Conservation (phyloP, 305 asterid species). For the Andrographis paniculata region DNA sequence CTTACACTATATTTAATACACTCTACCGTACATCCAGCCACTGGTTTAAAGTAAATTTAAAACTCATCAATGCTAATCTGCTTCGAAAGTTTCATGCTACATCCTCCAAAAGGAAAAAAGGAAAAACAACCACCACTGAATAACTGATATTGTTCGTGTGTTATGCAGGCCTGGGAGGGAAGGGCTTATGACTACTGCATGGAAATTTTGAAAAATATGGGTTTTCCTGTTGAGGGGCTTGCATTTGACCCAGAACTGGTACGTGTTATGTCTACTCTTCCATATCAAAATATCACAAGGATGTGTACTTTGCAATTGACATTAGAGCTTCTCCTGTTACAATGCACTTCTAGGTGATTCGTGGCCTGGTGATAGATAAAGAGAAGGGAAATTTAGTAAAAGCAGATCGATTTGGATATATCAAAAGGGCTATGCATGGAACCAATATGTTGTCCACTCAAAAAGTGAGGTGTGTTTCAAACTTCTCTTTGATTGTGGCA, state of each 20-base stretch:
- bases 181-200: constrained; percentile 93
- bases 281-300: constrained; percentile 3
- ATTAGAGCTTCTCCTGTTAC: constrained; percentile 8
- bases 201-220: constrained; percentile 65
- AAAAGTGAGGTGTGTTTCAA: constrained; percentile 52
- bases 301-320: background rate
- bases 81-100: no score
- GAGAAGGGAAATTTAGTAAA: constrained; percentile 84
- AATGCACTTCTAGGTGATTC: constrained; percentile 49
- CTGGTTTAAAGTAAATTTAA: no score
- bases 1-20: no score
- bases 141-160: no score
- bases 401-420: constrained; percentile 87
- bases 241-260: constrained; percentile 90
- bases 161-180: constrained; percentile 90
- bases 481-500: constrained; percentile 7
- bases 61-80: no score
- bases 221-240: constrained; percentile 91
- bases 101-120: no score
- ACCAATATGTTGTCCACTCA: constrained; percentile 77
- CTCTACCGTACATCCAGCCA: no score
- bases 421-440: constrained; percentile 91
- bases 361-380: constrained; percentile 87
- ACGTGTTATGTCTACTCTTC: constrained; percentile 5
- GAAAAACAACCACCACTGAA: no score